Evolutionary conservation across 2,329 filamentous ascomycete species (phyloP).

Genomic region (Calonectria montana): DNA sequence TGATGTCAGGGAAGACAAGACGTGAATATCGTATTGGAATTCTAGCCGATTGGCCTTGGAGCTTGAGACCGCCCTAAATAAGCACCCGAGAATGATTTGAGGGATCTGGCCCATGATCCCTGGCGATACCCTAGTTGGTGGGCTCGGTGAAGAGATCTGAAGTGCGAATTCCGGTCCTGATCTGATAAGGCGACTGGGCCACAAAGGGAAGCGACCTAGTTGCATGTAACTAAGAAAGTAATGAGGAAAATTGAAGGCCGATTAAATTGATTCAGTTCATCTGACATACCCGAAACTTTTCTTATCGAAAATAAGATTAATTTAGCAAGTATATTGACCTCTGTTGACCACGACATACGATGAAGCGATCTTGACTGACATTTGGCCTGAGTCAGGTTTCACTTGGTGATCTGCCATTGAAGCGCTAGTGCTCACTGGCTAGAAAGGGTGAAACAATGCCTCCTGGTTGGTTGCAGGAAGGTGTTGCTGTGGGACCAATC

Average conservation of each 20-base stretch:
- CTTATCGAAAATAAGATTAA: no score
- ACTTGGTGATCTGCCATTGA: background rate
- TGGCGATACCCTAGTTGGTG: background rate
- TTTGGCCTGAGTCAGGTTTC: background rate
- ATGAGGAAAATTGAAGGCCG: no score
- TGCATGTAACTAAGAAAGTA: background rate
- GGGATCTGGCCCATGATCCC: background rate
- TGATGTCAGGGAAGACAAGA: background rate
- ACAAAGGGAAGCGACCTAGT: background rate
- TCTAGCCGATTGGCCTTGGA: background rate
- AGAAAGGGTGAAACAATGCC: background rate
- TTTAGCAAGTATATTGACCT: no score
- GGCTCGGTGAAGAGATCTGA: background rate
- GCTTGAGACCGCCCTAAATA: background rate
- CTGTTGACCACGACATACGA: no score
- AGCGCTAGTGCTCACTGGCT: conserved; percentile 13
- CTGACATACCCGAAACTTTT: background rate
- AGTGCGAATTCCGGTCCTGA: conserved; percentile 9
- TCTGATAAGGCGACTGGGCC: conserved; percentile 15
- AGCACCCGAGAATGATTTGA: background rate
- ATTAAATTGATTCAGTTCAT: background rate
- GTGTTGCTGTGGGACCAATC: conserved; percentile 33
- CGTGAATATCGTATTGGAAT: background rate
- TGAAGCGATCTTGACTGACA: background rate
- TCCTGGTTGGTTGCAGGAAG: conserved; percentile 28